A percentile compares a stretch with the other conserved stretches of the same genome.
Conservation (phyloP, 768 basidiomycete genomes). For the Mycena chlorophos region DNA sequence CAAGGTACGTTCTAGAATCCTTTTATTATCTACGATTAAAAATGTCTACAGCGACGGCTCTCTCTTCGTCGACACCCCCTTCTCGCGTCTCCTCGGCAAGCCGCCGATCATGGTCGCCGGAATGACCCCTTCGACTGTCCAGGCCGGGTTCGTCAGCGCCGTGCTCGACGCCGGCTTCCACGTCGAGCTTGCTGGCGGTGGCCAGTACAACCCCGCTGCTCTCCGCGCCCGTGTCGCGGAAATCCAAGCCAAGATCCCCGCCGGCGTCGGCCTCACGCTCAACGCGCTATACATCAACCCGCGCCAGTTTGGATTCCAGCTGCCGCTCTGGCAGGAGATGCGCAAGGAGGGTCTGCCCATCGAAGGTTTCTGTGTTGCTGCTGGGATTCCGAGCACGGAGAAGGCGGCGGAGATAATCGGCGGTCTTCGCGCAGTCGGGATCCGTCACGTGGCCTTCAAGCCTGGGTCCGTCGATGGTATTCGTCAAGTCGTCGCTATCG, state of each 20-base stretch:
- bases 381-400: slow-evolving; percentile 94
- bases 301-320: slow-evolving; percentile 94
- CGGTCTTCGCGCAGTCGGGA: slow-evolving; percentile 77
- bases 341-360: slow-evolving; percentile 91
- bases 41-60: slow-evolving; percentile 73
- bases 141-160: slow-evolving; percentile 92
- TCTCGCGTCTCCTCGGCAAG: slow-evolving; percentile 94
- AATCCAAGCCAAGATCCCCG: slow-evolving; percentile 80
- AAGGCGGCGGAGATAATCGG: slow-evolving; percentile 96
- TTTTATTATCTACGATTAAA: slow-evolving; percentile 10
- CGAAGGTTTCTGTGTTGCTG: slow-evolving; percentile 99
- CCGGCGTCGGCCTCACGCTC: slow-evolving; percentile 89
- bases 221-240: slow-evolving; percentile 91
- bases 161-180: slow-evolving; percentile 93
- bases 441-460: slow-evolving; percentile 97
- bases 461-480: slow-evolving; percentile 98
- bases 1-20: slow-evolving; percentile 57
- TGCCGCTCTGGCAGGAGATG: slow-evolving; percentile 98
- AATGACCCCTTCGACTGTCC: slow-evolving; percentile 98
- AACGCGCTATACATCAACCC: slow-evolving; percentile 99
- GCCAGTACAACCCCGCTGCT: slow-evolving; percentile 90
- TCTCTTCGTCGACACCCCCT: slow-evolving; percentile 91
- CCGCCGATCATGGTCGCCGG: slow-evolving; percentile 99
- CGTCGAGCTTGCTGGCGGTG: slow-evolving; percentile 95
- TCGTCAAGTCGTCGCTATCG: slow-evolving; percentile 95